phyloP scores from a whole-genome alignment of 2,329 filamentous ascomycete species.

The Claviceps digitariae region DNA sequence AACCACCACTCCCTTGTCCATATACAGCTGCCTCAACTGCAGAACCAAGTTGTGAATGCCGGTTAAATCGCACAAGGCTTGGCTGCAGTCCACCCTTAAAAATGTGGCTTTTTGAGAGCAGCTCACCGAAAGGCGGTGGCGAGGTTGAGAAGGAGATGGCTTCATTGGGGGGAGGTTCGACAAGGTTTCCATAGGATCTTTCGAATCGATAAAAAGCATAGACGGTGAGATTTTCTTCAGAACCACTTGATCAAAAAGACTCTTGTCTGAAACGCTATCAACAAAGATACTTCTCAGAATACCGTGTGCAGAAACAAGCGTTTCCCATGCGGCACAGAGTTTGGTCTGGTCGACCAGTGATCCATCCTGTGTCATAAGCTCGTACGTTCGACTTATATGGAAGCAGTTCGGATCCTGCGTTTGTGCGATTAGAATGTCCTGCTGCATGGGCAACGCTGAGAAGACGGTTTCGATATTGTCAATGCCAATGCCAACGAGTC shows the following conservation, averaged over 20 bases:
- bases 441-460: slow-evolving; percentile 33
- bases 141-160: slow-evolving; percentile 24
- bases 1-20: slow-evolving; percentile 17
- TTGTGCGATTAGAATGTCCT: slow-evolving; percentile 35
- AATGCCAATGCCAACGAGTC: slow-evolving; percentile 26
- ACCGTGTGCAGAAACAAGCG: slow-evolving; percentile 30
- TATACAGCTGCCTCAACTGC: slow-evolving; percentile 33
- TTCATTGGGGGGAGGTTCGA: slow-evolving; percentile 28
- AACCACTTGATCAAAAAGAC: slow-evolving; percentile 36
- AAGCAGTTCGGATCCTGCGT: slow-evolving; percentile 26
- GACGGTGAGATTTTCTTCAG: slow-evolving; percentile 32
- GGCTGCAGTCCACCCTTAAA: slow-evolving; percentile 36
- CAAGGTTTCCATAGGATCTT: slow-evolving; percentile 22
- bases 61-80: slow-evolving; percentile 33
- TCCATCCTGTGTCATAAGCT: slow-evolving; percentile 26
- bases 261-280: slow-evolving; percentile 33
- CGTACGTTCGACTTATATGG: slow-evolving; percentile 33
- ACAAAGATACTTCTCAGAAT: slow-evolving; percentile 38
- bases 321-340: slow-evolving; percentile 37
- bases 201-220: slow-evolving; percentile 40
- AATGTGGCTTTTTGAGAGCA: slow-evolving; percentile 28
- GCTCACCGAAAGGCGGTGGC: slow-evolving; percentile 37
- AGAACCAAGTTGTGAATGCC: slow-evolving; percentile 33
- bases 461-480: slow-evolving; percentile 35
- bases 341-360: slow-evolving; percentile 26